These are phyloP conservation scores for Fraxinus sp. DNA, from an alignment of 305 asterid species.

Conservation along the genomic window DNA sequence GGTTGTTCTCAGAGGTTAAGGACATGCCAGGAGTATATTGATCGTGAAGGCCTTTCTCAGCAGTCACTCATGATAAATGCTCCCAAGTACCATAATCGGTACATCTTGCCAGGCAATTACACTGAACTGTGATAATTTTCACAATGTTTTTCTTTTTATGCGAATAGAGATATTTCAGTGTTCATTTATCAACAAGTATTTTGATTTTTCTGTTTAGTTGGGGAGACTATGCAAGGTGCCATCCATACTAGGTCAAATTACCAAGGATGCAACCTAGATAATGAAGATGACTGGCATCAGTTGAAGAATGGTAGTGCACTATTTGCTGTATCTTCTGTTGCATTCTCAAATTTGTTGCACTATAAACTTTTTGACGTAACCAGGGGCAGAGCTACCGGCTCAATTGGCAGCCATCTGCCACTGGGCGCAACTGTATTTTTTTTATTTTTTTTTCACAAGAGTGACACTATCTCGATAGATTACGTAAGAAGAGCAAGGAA, in stretches of 20 bases:
- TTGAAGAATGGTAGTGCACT: neutral
- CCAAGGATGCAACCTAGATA: neutral
- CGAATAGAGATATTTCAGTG: neutral
- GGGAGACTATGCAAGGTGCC: neutral
- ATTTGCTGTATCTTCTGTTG: neutral
- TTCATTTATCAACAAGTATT: neutral
- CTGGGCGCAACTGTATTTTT: neutral
- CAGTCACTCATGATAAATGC: conserved; percentile 49
- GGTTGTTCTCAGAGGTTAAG: conserved; percentile 54
- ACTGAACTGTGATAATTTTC: neutral
- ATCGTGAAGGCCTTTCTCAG: conserved; percentile 82
- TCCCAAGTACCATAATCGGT: conserved; percentile 3
- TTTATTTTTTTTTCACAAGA: neutral
- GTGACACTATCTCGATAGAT: neutral
- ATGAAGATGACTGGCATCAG: neutral
- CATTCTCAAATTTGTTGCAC: neutral
- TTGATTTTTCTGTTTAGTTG: neutral
- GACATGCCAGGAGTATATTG: conserved; percentile 77
- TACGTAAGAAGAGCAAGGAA: neutral
- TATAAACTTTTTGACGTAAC: neutral
- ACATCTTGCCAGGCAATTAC: neutral
- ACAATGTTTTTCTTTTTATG: neutral
- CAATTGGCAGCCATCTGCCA: neutral
- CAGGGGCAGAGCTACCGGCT: neutral
- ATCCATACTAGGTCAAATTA: neutral